These are phyloP conservation scores for Paramecium tetraurelia DNA, from an alignment of 73 alveolate species.

Conservation along the genomic window DNA sequence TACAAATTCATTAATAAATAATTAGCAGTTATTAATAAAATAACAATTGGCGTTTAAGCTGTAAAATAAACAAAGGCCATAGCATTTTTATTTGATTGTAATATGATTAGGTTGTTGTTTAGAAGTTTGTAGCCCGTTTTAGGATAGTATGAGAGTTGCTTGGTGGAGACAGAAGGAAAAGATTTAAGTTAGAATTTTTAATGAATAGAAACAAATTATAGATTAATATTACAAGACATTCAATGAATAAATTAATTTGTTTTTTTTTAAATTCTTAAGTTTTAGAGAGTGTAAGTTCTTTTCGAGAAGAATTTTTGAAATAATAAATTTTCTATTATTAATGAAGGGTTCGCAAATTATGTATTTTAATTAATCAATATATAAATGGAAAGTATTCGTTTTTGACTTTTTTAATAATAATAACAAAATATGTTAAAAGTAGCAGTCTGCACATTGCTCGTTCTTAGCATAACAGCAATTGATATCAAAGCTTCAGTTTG, in stretches of 20 bases:
- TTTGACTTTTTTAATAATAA: not conserved
- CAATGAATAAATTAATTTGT: not conserved
- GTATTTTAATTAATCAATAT: not conserved
- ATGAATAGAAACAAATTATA: not conserved
- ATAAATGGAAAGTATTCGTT: constrained; percentile 19
- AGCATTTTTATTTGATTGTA: not conserved
- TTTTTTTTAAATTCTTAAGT: not conserved
- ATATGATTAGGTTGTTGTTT: not conserved
- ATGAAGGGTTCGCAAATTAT: not conserved
- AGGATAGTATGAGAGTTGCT: not conserved
- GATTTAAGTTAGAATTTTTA: not conserved
- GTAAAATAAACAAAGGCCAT: not conserved
- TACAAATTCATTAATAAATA: not conserved
- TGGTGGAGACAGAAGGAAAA: too few species aligned
- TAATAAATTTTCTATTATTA: not conserved
- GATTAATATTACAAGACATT: not conserved
- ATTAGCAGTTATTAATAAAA: not conserved
- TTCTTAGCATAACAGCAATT: constrained; percentile 7
- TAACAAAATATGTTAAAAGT: not conserved
- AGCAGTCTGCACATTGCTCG: constrained; percentile 10
- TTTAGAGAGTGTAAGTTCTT: not conserved
- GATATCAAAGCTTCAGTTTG: constrained; percentile 23
- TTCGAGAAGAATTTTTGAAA: not conserved
- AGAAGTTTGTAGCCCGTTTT: not conserved
- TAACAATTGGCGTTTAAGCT: not conserved